These are phyloP conservation scores for Thamnidium elegans DNA, from an alignment of 192 early-diverging fungal genomes.

Conservation along the genomic window DNA sequence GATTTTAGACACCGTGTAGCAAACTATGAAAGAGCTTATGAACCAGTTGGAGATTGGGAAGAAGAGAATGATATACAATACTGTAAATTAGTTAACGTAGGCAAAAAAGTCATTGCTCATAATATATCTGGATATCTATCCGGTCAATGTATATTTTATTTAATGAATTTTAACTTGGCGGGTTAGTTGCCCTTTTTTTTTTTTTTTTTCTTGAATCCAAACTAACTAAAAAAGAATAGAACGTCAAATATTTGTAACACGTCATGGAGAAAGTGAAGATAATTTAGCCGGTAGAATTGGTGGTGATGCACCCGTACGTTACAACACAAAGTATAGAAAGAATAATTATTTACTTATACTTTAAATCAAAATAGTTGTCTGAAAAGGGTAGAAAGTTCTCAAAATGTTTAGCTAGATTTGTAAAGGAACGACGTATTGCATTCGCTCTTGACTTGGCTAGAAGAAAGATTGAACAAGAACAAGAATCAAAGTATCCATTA, in stretches of 20 bases:
- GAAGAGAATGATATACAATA: slow-evolving; percentile 81
- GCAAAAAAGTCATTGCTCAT: slow-evolving; percentile 92
- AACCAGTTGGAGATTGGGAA: slow-evolving; percentile 78
- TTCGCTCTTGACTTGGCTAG: slow-evolving; percentile 43
- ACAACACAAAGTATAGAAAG: neutral
- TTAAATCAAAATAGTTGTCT: slow-evolving; percentile 55
- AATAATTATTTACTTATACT: neutral
- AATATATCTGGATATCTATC: slow-evolving; percentile 92
- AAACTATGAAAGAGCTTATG: slow-evolving; percentile 95
- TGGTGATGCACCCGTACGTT: slow-evolving; percentile 29
- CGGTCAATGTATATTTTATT: slow-evolving; percentile 93
- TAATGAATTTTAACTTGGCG: slow-evolving; percentile 96
- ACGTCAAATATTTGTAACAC: slow-evolving; percentile 85
- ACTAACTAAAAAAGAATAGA: slow-evolving; percentile 26
- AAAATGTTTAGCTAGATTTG: slow-evolving; percentile 72
- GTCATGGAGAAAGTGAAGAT: slow-evolving; percentile 92
- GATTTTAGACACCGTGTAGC: slow-evolving; percentile 84
- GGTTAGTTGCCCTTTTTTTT: slow-evolving; percentile 35
- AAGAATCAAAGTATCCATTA: too few species aligned
- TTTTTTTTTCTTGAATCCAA: too few species aligned
- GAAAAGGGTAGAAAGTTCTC: slow-evolving; percentile 68
- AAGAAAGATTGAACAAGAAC: slow-evolving; percentile 18
- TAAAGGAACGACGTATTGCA: slow-evolving; percentile 56
- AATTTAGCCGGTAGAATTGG: slow-evolving; percentile 84
- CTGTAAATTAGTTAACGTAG: slow-evolving; percentile 96